Evolutionary conservation across 495 filamentous ascomycete species (phyloP), one percentile per base, ranked within the genome.

Genomic region (Pyrenula aspistea): DNA sequence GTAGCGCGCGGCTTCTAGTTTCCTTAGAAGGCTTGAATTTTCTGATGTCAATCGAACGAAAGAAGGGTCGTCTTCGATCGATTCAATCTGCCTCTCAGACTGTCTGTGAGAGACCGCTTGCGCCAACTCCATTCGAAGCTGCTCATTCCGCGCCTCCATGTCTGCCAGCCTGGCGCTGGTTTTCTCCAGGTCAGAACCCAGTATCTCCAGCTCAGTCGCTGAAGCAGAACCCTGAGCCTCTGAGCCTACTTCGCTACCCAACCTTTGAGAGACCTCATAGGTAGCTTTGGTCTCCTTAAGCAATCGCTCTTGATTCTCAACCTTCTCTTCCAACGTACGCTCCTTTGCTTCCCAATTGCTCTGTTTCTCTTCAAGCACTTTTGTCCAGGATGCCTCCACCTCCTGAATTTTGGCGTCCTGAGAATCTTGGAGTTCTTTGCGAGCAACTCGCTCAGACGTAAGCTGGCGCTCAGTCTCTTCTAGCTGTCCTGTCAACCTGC

Each of bases 261-360:
- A 75, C 52, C 93, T 81, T 63, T 97, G 91, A 22, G 91, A 88
- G 49, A 99, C 94, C 66, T 99, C 93, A 64, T 96, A 96, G 68
- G 84, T 96, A 21, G 93, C 93, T 72, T 96, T 97, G 59, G 97
- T 78, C 63, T 97, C 93, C 65, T 88, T 96, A 53, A 99, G 68
- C 48, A 97, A 71, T 4, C 90, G 83, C 25, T 99, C 93, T 65
- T 97, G 93, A 61, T 86, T 92, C 66, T 95, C 93, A 21, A 95
- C 75, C 67, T 96, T 96, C 60, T 96, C 92, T 63, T 93, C 89
- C 48, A 96, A 72, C 48, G 80, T 86, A 68, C 86, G 87, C 75
- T 99, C 93, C 67, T 95, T 97, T 25, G 91, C 87, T 57, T 86
- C 82, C 93, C 93, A 97, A 65, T 97, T 97, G 65, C 91, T 89